phyloP scores from a whole-genome alignment of 148 eudicot genomes.

The Dysphania ambrosioides region DNA sequence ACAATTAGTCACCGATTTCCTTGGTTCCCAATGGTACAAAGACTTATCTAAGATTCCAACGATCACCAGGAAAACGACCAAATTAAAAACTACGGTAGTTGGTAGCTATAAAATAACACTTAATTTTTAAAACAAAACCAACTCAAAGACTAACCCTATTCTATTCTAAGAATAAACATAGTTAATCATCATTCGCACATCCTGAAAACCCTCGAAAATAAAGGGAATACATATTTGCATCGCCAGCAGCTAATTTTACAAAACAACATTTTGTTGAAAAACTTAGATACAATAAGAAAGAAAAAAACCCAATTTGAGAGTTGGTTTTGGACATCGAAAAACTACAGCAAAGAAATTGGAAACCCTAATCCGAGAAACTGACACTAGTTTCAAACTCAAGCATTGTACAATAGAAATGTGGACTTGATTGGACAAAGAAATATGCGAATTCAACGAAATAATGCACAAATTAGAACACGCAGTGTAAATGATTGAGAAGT shows the following conservation, averaged over 20 bases:
- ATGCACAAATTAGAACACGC: background rate
- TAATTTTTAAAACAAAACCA: too few relatives aligned
- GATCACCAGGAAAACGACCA: too few relatives aligned
- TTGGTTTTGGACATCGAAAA: background rate
- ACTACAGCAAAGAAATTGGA: background rate
- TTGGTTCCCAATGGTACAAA: background rate
- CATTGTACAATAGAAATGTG: background rate
- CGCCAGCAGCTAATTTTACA: too few relatives aligned
- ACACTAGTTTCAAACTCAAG: background rate
- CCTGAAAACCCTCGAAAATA: too few relatives aligned
- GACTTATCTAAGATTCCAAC: background rate
- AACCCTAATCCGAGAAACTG: background rate
- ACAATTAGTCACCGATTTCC: too few relatives aligned
- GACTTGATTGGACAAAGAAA: background rate
- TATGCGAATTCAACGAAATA: background rate
- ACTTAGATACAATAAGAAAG: too few relatives aligned
- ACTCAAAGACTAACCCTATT: too few relatives aligned
- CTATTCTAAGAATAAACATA: too few relatives aligned
- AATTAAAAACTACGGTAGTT: background rate
- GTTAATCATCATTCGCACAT: too few relatives aligned
- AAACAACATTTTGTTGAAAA: too few relatives aligned
- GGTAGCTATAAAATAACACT: background rate
- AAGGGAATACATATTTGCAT: too few relatives aligned
- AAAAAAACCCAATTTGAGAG: background rate
- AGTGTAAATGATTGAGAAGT: background rate